Conservation (phyloP, 176 grass and related monocot species). For the Olyra latifolia region DNA sequence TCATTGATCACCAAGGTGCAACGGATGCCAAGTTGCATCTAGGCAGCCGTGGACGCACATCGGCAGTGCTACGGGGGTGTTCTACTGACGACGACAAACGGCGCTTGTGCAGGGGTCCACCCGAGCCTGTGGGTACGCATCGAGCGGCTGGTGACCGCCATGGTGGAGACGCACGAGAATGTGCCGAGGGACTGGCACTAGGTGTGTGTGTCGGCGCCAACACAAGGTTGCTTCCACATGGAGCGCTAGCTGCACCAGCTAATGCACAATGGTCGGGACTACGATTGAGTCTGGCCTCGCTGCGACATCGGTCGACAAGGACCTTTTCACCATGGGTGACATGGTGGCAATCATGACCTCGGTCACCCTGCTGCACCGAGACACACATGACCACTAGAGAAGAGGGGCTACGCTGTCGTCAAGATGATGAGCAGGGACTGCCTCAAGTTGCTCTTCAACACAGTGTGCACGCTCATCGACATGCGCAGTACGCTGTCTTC, state of each 20-base stretch:
- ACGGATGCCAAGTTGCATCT: slow-evolving; percentile 61
- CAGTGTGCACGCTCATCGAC: slow-evolving; percentile 76
- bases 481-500: slow-evolving; percentile 81
- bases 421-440: slow-evolving; percentile 65
- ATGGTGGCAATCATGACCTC: neutral
- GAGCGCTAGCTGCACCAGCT: slow-evolving; percentile 74
- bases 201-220: slow-evolving; percentile 48
- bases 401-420: slow-evolving; percentile 71
- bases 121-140: slow-evolving; percentile 45
- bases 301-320: slow-evolving; percentile 43
- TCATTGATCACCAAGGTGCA: slow-evolving; percentile 59
- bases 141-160: slow-evolving; percentile 56
- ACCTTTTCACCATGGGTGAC: slow-evolving; percentile 34
- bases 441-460: slow-evolving; percentile 70
- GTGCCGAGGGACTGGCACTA: slow-evolving; percentile 42
- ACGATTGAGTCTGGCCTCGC: slow-evolving; percentile 50
- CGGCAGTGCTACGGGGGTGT: slow-evolving; percentile 49
- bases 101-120: neutral
- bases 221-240: slow-evolving; percentile 53
- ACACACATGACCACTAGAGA: slow-evolving; percentile 55
- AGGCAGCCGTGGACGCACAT: slow-evolving; percentile 67
- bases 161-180: slow-evolving; percentile 49
- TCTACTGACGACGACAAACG: slow-evolving; percentile 40
- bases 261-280: slow-evolving; percentile 68
- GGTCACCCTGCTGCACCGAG: neutral